Conservation (phyloP, 192 early-diverging fungal genomes). For the Spizellomyces sp. region DNA sequence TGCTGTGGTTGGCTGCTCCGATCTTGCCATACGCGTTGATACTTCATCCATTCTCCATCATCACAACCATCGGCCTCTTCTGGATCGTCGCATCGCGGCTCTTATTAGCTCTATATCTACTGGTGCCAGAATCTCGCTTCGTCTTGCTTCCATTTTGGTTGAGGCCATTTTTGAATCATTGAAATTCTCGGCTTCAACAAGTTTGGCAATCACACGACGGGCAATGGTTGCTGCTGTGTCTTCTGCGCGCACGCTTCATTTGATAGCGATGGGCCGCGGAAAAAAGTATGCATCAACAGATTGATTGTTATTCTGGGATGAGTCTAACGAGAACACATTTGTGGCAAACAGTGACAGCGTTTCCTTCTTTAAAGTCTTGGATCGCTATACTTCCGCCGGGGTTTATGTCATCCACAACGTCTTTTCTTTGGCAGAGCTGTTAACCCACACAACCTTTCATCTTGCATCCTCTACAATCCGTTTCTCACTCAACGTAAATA, state of each 20-base stretch:
- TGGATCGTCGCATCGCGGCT: constrained; percentile 59
- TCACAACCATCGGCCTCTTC: constrained; percentile 39
- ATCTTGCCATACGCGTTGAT: no score
- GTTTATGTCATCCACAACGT: constrained; percentile 66
- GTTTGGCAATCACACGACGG: constrained; percentile 56
- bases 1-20: no score
- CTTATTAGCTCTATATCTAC: constrained; percentile 63
- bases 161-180: constrained; percentile 64
- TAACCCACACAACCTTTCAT: constrained; percentile 77
- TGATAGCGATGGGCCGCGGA: constrained; percentile 27
- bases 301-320: not conserved
- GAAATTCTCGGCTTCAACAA: constrained; percentile 61
- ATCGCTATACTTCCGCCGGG: constrained; percentile 64
- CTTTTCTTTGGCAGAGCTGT: constrained; percentile 76
- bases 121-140: constrained; percentile 61
- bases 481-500: constrained; percentile 43
- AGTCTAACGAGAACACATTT: not conserved
- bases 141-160: constrained; percentile 58
- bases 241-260: constrained; percentile 61
- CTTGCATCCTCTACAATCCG: constrained; percentile 73
- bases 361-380: constrained; percentile 57
- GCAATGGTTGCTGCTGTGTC: constrained; percentile 61
- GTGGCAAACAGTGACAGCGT: not conserved
- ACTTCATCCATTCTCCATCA: not conserved
- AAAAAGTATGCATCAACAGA: not conserved